Evolutionary conservation across 176 grass and related monocot species (phyloP), one percentile per base, ranked within the genome.

Genomic region (Oryza longistaminata): DNA sequence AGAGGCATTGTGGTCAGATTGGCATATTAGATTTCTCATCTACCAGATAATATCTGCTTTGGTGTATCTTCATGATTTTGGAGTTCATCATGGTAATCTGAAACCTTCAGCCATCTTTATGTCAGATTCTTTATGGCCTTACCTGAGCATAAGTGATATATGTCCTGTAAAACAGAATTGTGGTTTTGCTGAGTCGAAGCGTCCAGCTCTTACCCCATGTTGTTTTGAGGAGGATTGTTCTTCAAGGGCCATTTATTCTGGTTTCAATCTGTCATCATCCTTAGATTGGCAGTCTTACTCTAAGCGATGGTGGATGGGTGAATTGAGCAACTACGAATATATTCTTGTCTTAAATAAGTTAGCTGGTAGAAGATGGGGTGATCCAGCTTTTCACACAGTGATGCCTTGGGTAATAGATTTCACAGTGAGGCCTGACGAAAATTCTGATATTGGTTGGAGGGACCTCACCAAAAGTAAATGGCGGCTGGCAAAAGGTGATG

Each of bases 331-430:
- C 86, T 98, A 93, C 22, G 95, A 98, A 48, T 98, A 98, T 81
- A 89, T 98, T 90, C 89, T 98, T 82, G 42, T 98, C 64, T 87
- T 98, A 87, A 98, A 98, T 71, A 95, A 90, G 79, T 86, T 98
- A 85, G 86, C 95, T 87, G 95, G 95, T 77, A 93, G 95, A 84
- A 95, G 89, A 66, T 98, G 95, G 95, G 92, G 89, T 53, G 93
- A 98, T 82, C 91, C 92, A 75, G 77, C 89, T 75, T 98, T 98
- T 85, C 93, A 98, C 73, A 94, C 86, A 46, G 93, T 98, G 68
- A 98, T 98, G 95, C 95, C 95, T 48, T 98, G 95, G 95, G 89
- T 98, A 84, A 95, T 98, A 93, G 95, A 98, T 85, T 98, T 98
- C 73, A 98, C 84, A 65, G 87, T 87, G 78, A 95, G 80, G 27